phyloP scores from a whole-genome alignment of 129 eudicot species.

The Flaveria brownii region DNA sequence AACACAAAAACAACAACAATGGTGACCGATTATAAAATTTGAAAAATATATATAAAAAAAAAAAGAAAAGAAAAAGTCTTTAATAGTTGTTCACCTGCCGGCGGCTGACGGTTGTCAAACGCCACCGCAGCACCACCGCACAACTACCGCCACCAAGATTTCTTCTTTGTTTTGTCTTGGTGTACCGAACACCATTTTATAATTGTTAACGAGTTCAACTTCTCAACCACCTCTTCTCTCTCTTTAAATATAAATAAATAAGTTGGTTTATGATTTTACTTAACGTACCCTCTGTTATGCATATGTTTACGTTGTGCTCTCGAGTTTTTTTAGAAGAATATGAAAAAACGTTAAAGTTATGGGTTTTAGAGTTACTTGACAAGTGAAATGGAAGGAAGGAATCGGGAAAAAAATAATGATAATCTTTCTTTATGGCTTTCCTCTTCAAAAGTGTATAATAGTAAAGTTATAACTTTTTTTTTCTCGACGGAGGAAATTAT shows the following conservation, averaged over 20 bases:
- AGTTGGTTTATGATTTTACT: not conserved
- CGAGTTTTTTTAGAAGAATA: too few relatives aligned
- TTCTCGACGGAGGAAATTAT: too few relatives aligned
- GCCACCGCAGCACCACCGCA: slow-evolving; percentile 18
- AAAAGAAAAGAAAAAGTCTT: slow-evolving; percentile 28
- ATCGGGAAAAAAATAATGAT: too few relatives aligned
- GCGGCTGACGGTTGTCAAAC: slow-evolving; percentile 44
- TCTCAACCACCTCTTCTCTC: slow-evolving; percentile 30
- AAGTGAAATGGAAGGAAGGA: too few relatives aligned
- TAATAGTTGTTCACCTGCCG: slow-evolving; percentile 25
- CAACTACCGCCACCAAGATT: slow-evolving; percentile 7
- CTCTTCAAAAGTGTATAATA: too few relatives aligned
- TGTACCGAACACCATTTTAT: slow-evolving; percentile 40
- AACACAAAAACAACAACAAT: not conserved
- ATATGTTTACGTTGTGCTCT: too few relatives aligned
- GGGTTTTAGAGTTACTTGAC: too few relatives aligned
- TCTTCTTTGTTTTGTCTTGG: slow-evolving; percentile 31
- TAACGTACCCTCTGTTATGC: too few relatives aligned
- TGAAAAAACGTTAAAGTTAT: too few relatives aligned
- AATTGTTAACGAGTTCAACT: slow-evolving; percentile 25
- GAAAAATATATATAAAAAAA: not conserved
- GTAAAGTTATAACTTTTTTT: too few relatives aligned
- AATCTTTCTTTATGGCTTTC: too few relatives aligned
- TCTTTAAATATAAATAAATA: not conserved
- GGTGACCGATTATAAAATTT: not conserved